phyloP scores from a whole-genome alignment of 2,329 filamentous ascomycete genomes.

The Diaporthe sp. region DNA sequence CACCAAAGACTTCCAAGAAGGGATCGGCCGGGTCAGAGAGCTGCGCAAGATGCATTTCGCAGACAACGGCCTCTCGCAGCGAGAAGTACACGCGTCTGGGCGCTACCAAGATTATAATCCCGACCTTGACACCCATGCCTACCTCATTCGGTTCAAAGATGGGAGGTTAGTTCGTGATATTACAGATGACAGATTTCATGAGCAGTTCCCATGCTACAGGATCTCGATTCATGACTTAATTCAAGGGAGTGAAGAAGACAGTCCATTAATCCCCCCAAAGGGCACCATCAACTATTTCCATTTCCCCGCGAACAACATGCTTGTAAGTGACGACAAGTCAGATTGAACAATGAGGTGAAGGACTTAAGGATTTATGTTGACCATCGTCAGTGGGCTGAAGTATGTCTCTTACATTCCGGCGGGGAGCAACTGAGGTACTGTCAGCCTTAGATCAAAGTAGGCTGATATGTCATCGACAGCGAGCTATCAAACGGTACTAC shows the following conservation, averaged over 20 bases:
- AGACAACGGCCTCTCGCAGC: constrained; percentile 27
- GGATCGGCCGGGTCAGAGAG: constrained; percentile 31
- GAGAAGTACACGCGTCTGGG: background rate
- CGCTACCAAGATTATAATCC: constrained; percentile 33
- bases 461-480: constrained; percentile 21
- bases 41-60: constrained; percentile 39
- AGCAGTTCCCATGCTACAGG: constrained; percentile 38
- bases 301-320: constrained; percentile 45
- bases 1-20: constrained; percentile 38
- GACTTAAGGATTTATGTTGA: background rate
- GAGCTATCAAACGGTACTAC: constrained; percentile 34
- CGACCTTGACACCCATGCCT: constrained; percentile 40
- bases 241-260: background rate
- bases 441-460: too few relatives aligned
- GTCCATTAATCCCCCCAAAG: constrained; percentile 9
- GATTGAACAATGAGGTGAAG: background rate
- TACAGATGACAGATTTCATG: constrained; percentile 33
- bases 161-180: constrained; percentile 31
- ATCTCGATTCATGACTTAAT: constrained; percentile 37
- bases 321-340: constrained; percentile 32
- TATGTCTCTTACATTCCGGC: constrained; percentile 4
- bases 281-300: constrained; percentile 44
- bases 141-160: constrained; percentile 39
- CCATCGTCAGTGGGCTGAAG: constrained; percentile 39
- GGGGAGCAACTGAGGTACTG: background rate